Percentiles rank a stretch among this genome's conserved stretches.
phyloP scores from a whole-genome alignment of 257 asterid genomes.

The Solanum sparsipilum region DNA sequence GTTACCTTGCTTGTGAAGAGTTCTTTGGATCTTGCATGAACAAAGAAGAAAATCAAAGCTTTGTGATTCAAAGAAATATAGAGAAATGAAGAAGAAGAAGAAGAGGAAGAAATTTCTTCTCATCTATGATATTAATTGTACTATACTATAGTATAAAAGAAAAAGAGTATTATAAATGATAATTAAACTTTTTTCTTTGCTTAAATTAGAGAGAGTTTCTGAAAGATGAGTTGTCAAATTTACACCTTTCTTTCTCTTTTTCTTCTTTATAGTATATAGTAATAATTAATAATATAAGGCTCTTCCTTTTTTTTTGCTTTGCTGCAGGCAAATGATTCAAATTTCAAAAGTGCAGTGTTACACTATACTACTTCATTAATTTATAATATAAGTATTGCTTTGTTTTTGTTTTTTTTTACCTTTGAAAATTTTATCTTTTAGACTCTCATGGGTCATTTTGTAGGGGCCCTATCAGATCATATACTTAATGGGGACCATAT shows the following conservation, averaged over 20 bases:
- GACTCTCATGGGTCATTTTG: background rate
- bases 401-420: background rate
- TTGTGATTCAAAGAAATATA: background rate
- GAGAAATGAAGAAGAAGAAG: background rate
- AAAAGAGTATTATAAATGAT: background rate
- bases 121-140: background rate
- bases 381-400: background rate
- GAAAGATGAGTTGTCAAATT: constrained; percentile 28
- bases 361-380: background rate
- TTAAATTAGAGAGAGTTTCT: constrained; percentile 2
- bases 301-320: constrained; percentile 28
- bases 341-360: background rate
- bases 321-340: constrained; percentile 23
- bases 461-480: background rate
- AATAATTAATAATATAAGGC: constrained; percentile 6
- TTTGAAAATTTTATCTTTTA: background rate
- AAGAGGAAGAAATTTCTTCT: constrained; percentile 11
- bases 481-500: background rate
- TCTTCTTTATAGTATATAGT: background rate
- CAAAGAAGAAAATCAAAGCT: constrained; percentile 7
- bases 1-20: constrained; percentile 32
- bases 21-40: constrained; percentile 42
- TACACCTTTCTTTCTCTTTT: background rate
- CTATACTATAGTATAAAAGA: background rate
- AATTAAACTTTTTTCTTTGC: background rate